A percentile compares a stretch with the other conserved stretches of the same genome.
phyloP scores from a whole-genome alignment of 2,329 filamentous ascomycete species.

The Monosporascus sp. region DNA sequence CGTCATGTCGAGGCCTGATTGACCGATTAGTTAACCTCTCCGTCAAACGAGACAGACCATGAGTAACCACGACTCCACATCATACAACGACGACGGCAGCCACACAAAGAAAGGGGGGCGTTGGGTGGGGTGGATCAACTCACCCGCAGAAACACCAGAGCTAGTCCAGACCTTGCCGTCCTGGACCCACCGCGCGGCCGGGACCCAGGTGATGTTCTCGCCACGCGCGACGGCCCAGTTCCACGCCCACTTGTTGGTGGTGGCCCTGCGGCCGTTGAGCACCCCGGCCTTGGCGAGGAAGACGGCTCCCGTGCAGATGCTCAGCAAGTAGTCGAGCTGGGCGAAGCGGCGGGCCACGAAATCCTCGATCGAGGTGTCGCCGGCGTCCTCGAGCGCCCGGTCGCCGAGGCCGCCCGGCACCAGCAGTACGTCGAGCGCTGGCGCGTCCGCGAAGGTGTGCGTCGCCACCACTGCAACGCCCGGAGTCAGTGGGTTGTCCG shows the following conservation, averaged over 20 bases:
- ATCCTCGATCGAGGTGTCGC: conserved; percentile 23
- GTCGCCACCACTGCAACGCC: conserved; percentile 19
- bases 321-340: conserved; percentile 47
- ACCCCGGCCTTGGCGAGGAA: conserved; percentile 50
- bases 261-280: conserved; percentile 51
- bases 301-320: conserved; percentile 56
- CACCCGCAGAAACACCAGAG: conserved; percentile 52
- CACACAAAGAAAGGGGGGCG: too few species aligned
- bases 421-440: conserved; percentile 31
- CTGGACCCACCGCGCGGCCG: conserved; percentile 52
- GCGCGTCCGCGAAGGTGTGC: conserved; percentile 30
- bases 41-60: too few species aligned
- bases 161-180: conserved; percentile 59
- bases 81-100: too few species aligned
- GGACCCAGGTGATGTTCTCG: conserved; percentile 47
- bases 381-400: conserved; percentile 12
- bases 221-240: conserved; percentile 35
- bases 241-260: conserved; percentile 55
- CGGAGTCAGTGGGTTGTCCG: too few species aligned
- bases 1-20: too few species aligned
- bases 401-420: conserved; percentile 34
- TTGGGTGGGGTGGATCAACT: background rate
- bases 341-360: conserved; percentile 39
- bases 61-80: too few species aligned
- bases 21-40: too few species aligned